Percentiles rank a stretch among this genome's conserved stretches.
phyloP scores from a whole-genome alignment of 2,329 filamentous ascomycete species.

The Elsinoe fawcettii region DNA sequence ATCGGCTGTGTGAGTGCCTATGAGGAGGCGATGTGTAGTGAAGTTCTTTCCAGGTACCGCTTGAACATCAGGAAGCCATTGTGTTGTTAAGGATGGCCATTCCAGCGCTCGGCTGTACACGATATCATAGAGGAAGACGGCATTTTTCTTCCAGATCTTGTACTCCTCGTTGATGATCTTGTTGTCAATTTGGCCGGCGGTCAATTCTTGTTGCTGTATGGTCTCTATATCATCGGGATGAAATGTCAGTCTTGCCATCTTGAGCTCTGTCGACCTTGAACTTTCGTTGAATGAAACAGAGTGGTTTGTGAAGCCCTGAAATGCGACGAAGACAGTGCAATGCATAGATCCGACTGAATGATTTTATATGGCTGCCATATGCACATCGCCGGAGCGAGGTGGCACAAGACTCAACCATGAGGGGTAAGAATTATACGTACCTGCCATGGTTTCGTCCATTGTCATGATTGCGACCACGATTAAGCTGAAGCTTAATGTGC shows the following conservation, averaged over 20 bases:
- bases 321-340: too few relatives aligned
- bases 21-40: conserved; percentile 76
- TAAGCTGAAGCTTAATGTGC: neutral
- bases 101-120: conserved; percentile 90
- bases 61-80: conserved; percentile 96
- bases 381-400: neutral
- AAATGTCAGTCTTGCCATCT: neutral
- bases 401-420: neutral
- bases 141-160: conserved; percentile 99
- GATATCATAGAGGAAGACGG: conserved; percentile 96
- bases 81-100: conserved; percentile 94
- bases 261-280: neutral
- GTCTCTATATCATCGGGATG: conserved; percentile 28
- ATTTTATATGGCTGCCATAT: neutral
- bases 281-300: neutral
- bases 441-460: conserved; percentile 11
- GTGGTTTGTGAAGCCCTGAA: too few relatives aligned
- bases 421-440: neutral
- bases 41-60: conserved; percentile 77
- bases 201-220: conserved; percentile 10
- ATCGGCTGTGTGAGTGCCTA: conserved; percentile 90
- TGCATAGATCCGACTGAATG: neutral
- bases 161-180: conserved; percentile 98
- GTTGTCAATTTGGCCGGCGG: conserved; percentile 48
- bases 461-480: neutral